Conservation (phyloP, 257 asterid species). For the Forsythia suspensa region DNA sequence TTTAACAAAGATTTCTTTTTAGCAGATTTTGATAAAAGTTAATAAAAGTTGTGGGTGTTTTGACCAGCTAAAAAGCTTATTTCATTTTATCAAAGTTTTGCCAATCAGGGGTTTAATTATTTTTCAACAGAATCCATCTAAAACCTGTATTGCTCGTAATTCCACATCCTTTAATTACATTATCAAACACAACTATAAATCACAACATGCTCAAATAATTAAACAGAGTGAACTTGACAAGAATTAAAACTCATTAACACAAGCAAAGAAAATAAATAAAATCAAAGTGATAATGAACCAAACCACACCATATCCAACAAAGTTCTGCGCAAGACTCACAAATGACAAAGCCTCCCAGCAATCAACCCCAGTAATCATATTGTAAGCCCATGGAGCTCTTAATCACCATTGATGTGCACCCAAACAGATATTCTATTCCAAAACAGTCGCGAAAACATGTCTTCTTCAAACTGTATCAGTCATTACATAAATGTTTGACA, state of each 20-base stretch:
- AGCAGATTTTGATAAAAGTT: too few relatives aligned
- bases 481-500: background rate
- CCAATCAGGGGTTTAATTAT: too few relatives aligned
- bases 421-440: constrained; percentile 21
- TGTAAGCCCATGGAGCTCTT: constrained; percentile 45
- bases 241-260: too few relatives aligned
- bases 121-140: background rate
- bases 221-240: too few relatives aligned
- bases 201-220: background rate
- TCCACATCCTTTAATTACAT: too few relatives aligned
- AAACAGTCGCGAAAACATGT: constrained; percentile 14
- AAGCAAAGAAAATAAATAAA: background rate
- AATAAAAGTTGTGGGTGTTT: too few relatives aligned
- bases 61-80: too few relatives aligned
- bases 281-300: too few relatives aligned
- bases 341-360: constrained; percentile 28
- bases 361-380: constrained; percentile 23
- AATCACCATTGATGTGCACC: constrained; percentile 41
- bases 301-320: too few relatives aligned
- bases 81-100: too few relatives aligned
- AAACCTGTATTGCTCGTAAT: background rate
- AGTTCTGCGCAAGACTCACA: background rate
- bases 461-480: too few relatives aligned
- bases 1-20: too few relatives aligned
- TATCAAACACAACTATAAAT: background rate